These are phyloP conservation scores for Coniferiporia weirii DNA, from an alignment of 1,284 basidiomycete species.

Conservation along the genomic window DNA sequence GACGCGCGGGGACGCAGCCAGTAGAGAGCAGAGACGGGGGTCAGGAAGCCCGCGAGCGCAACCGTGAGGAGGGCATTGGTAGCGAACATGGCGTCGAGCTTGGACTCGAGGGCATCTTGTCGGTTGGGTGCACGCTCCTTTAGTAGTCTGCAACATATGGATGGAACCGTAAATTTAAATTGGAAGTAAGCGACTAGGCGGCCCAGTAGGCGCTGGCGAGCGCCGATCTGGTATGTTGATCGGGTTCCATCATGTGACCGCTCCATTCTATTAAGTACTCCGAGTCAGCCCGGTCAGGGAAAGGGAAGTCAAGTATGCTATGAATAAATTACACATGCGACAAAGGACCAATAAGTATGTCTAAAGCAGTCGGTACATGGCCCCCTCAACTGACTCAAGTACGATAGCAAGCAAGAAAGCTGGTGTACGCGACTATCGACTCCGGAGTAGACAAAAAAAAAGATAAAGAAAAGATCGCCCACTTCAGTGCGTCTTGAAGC, in stretches of 20 bases:
- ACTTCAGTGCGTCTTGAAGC: conserved; percentile 25
- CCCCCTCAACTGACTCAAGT: background rate
- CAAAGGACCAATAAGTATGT: background rate
- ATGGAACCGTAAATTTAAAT: no score
- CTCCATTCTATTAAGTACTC: no score
- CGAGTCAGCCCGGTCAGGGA: no score
- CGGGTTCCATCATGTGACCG: no score
- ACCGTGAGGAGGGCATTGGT: background rate
- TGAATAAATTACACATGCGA: background rate
- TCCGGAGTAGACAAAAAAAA: background rate
- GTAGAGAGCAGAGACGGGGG: background rate
- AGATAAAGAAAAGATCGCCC: background rate
- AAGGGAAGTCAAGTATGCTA: background rate
- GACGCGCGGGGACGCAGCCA: no score
- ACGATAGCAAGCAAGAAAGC: background rate
- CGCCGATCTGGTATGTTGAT: no score
- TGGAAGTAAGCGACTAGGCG: no score
- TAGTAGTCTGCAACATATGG: no score
- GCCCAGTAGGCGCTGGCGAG: no score
- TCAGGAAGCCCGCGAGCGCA: background rate
- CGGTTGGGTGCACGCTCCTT: no score
- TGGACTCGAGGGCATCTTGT: no score
- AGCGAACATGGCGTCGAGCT: no score
- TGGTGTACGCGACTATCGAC: background rate
- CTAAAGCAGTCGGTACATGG: background rate